phyloP scores from a whole-genome alignment of 768 basidiomycete genomes.

The Leccinum pellstonianum region DNA sequence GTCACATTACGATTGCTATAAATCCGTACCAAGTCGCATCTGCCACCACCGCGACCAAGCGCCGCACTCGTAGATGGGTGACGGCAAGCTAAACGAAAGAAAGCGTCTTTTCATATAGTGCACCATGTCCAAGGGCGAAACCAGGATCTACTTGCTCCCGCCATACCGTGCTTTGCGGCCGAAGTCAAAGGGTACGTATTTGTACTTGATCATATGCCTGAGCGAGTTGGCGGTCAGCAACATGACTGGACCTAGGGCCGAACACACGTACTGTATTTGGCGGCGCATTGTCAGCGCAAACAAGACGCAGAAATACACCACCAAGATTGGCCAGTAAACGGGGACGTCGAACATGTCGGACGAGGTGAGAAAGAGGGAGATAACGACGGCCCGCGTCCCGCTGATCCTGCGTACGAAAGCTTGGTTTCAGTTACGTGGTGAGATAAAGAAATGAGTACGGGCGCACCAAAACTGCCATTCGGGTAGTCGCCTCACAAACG shows the following conservation, averaged over 20 bases:
- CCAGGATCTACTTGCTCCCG: constrained; percentile 41
- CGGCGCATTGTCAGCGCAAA: constrained; percentile 94
- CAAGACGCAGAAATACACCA: constrained; percentile 94
- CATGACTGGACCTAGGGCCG: neutral
- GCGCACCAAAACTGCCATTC: constrained; percentile 95
- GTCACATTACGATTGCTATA: constrained; percentile 28
- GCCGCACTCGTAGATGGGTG: constrained; percentile 11
- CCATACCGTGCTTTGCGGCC: constrained; percentile 88
- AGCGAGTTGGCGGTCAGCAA: constrained; percentile 9
- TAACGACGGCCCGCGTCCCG: constrained; percentile 80
- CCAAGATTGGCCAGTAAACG: constrained; percentile 98
- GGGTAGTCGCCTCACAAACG: constrained; percentile 92
- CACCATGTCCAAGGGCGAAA: neutral
- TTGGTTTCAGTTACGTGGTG: constrained; percentile 1
- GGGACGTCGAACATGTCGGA: constrained; percentile 92
- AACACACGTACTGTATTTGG: constrained; percentile 79
- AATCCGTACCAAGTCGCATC: constrained; percentile 27
- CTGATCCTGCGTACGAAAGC: constrained; percentile 64
- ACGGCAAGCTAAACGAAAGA: constrained; percentile 7
- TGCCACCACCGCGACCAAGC: constrained; percentile 18
- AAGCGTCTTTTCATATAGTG: constrained; percentile 6
- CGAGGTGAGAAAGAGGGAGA: constrained; percentile 78
- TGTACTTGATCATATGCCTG: constrained; percentile 99
- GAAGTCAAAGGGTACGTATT: constrained; percentile 93
- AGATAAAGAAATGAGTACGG: neutral